phyloP scores from a whole-genome alignment of 2,329 filamentous ascomycete genomes.

The Diaporthe humulicola region DNA sequence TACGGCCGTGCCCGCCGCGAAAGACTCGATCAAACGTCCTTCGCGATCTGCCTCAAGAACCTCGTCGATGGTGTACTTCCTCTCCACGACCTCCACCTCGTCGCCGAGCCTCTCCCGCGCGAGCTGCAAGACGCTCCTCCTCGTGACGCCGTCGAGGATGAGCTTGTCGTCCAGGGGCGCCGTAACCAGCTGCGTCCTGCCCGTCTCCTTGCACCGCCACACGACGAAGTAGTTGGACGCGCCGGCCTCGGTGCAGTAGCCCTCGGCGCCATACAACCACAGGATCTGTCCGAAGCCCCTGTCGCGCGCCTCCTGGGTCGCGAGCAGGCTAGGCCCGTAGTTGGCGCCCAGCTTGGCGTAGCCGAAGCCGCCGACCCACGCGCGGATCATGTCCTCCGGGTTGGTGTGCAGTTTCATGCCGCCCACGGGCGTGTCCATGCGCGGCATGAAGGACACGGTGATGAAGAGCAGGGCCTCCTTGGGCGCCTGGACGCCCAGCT shows the following conservation, averaged over 20 bases:
- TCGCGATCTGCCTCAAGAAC: constrained; percentile 79
- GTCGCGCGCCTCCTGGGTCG: constrained; percentile 79
- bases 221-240: constrained; percentile 94
- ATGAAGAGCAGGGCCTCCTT: constrained; percentile 91
- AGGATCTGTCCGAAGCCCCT: constrained; percentile 89
- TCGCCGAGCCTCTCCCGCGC: constrained; percentile 72
- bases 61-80: constrained; percentile 85
- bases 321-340: constrained; percentile 87
- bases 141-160: constrained; percentile 91
- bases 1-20: constrained; percentile 88
- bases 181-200: constrained; percentile 79
- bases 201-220: constrained; percentile 75
- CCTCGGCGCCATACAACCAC: constrained; percentile 88
- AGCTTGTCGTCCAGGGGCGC: constrained; percentile 86
- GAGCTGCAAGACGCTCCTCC: constrained; percentile 82
- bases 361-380: constrained; percentile 94
- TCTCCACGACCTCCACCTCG: constrained; percentile 81
- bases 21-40: constrained; percentile 85
- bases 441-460: constrained; percentile 75
- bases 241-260: constrained; percentile 89
- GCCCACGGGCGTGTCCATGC: constrained; percentile 63
- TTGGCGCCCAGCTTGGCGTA: constrained; percentile 95
- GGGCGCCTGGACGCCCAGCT: constrained; percentile 85
- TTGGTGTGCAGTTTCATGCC: constrained; percentile 84
- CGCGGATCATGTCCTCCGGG: constrained; percentile 85